These are phyloP conservation scores for Conringia planisiliqua DNA, from an alignment of 345 rosid species.

Conservation along the genomic window DNA sequence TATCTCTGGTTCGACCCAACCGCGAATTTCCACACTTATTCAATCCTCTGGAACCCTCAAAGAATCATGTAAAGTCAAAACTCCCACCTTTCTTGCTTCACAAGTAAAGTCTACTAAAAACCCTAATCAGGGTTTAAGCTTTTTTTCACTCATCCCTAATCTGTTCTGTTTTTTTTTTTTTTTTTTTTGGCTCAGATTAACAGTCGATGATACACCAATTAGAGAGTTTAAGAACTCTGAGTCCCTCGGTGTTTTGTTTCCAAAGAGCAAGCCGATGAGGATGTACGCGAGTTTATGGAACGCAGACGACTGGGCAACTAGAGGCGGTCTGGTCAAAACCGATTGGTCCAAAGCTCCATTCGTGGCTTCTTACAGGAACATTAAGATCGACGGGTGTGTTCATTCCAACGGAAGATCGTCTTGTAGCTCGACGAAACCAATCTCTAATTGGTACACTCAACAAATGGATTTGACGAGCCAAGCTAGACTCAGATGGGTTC, in stretches of 20 bases:
- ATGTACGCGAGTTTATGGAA: slow-evolving; percentile 57
- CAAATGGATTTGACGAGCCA: slow-evolving; percentile 40
- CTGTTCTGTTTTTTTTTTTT: neutral
- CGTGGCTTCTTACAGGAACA: slow-evolving; percentile 38
- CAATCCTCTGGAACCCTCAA: slow-evolving; percentile 46
- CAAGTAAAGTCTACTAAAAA: neutral
- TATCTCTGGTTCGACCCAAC: slow-evolving; percentile 43
- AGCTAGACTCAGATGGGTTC: slow-evolving; percentile 49
- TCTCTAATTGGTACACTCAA: slow-evolving; percentile 40
- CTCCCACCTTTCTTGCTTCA: neutral
- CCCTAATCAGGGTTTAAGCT: slow-evolving; percentile 1
- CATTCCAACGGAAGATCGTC: slow-evolving; percentile 29
- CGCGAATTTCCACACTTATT: slow-evolving; percentile 36
- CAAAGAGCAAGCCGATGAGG: slow-evolving; percentile 62
- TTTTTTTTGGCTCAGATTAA: slow-evolving; percentile 30
- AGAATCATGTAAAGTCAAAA: slow-evolving; percentile 32
- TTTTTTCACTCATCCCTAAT: neutral
- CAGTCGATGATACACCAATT: slow-evolving; percentile 53
- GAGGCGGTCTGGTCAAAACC: slow-evolving; percentile 57
- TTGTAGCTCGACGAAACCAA: slow-evolving; percentile 32
- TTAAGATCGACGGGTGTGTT: slow-evolving; percentile 36
- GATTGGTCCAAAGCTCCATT: slow-evolving; percentile 57
- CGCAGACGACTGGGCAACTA: slow-evolving; percentile 63
- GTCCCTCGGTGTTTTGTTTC: slow-evolving; percentile 46
- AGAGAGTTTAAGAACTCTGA: slow-evolving; percentile 59